Percentiles rank a stretch among this genome's conserved stretches.
Conservation (phyloP, 331 rosid genomes). For the Saraca asoca region DNA sequence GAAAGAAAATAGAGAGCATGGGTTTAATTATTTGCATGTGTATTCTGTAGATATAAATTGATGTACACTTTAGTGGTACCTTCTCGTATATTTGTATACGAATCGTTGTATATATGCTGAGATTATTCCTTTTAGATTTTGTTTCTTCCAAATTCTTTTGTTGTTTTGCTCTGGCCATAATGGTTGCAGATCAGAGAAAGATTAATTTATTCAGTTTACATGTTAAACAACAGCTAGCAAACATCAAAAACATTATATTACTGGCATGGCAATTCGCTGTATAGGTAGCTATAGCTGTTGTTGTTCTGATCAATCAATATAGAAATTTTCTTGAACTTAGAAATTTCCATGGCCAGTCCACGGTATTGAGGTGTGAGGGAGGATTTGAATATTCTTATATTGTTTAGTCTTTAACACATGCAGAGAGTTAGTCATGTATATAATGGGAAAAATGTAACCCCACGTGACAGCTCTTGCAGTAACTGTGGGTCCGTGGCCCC, state of each 20-base stretch:
- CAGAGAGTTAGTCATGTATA: conserved; percentile 10
- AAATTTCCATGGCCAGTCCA: conserved; percentile 36
- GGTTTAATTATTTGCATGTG: conserved; percentile 19
- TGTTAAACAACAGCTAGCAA: background rate
- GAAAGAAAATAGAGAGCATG: background rate
- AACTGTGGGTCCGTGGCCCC: conserved; percentile 19
- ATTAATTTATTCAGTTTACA: background rate
- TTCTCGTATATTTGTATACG: background rate
- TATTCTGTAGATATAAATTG: conserved; percentile 18
- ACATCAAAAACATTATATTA: conserved; percentile 33
- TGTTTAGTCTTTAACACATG: conserved; percentile 4
- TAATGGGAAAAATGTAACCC: conserved; percentile 30
- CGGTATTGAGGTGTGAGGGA: conserved; percentile 1
- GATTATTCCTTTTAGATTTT: conserved; percentile 27
- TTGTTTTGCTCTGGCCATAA: conserved; percentile 26
- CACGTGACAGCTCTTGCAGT: conserved; percentile 34
- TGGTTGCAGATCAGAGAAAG: conserved; percentile 18
- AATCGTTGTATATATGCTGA: background rate
- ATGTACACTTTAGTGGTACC: conserved; percentile 8
- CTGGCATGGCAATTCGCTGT: conserved; percentile 49
- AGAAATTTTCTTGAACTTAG: conserved; percentile 26
- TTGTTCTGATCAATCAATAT: conserved; percentile 2
- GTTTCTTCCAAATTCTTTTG: conserved; percentile 34
- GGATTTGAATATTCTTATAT: conserved; percentile 17
- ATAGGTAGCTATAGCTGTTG: background rate